Percentiles rank a stretch among this genome's conserved stretches.
Conservation (phyloP, 768 basidiomycete species). For the Kwoniella mangroviensis region DNA sequence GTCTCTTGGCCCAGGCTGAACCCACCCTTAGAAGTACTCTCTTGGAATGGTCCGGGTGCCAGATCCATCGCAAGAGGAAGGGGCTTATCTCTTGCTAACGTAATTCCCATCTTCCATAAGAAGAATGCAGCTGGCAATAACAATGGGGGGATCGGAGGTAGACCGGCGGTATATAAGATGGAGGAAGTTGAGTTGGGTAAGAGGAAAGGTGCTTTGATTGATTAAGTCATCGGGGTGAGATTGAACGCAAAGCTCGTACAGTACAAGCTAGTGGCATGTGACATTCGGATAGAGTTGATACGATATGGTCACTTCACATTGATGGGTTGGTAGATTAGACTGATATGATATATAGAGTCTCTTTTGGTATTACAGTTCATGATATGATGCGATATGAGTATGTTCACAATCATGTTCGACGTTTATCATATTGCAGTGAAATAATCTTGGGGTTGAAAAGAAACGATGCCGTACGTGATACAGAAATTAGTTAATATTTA, state of each 20-base stretch:
- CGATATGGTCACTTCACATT: neutral
- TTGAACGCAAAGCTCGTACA: neutral
- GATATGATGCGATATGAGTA: neutral
- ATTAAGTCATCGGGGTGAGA: conserved; percentile 30
- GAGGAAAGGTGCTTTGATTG: conserved; percentile 67
- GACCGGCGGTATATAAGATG: conserved; percentile 52
- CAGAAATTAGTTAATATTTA: too few species aligned
- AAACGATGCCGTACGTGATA: too few species aligned
- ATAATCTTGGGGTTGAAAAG: too few species aligned
- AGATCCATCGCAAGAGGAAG: conserved; percentile 74
- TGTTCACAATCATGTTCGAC: neutral
- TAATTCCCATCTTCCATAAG: conserved; percentile 36
- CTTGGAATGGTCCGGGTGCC: conserved; percentile 87
- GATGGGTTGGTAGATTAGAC: neutral
- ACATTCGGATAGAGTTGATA: too few species aligned
- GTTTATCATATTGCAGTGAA: too few species aligned
- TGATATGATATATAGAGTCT: neutral
- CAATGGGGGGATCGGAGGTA: conserved; percentile 31
- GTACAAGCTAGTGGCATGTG: too few species aligned
- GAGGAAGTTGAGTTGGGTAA: conserved; percentile 82
- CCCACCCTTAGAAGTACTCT: conserved; percentile 75
- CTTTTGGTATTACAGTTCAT: too few species aligned
- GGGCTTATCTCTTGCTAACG: conserved; percentile 63
- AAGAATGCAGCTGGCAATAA: conserved; percentile 43
- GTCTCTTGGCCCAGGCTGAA: conserved; percentile 91